Base-by-base conservation (phyloP, 2,329 filamentous ascomycete genomes). In the Neofusicoccum parvum region DNA sequence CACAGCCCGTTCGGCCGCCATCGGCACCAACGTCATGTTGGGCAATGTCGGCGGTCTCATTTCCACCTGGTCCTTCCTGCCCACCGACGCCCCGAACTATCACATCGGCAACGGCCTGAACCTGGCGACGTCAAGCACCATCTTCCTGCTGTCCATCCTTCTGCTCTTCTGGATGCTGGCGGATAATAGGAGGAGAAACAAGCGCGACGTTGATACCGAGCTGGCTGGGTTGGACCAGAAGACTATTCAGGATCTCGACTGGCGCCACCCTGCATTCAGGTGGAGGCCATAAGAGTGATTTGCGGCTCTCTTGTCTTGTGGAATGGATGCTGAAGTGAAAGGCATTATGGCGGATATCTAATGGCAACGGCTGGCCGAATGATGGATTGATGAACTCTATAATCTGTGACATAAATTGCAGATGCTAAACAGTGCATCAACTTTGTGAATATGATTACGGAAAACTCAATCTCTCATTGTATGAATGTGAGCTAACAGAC, bases 51-150 rank as follows among this genome's bases (percentile, higher is more conserved):
- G 90, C 2, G 90, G 89, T 0, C 74, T 92, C 39, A 83, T 90
- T 66, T 83, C 86, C 1, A 89, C 87, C 0, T 91, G 88, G 88
- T 83, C 81, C 1, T 91, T 89, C 76, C 71, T 91, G 15, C 83
- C 85, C 0, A 85, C 79, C 69, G 89, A 92, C 71, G 85, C 71
- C 0, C 90, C 90, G 0, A 76, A 91, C 66, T 92, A 87, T 71
- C 87, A 81, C 67, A 90, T 91, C 65, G 90, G 90, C 1, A 92
- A 92, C 71, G 89, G 89, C 0, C 74, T 92, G 41, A 92, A 92
- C 72, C 71, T 91, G 49, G 90, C 86, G 0, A 87, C 86, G 0
- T 81, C 82, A n/a, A 81, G 80, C n/a, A 78, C 79, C 1, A 86
- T 86, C 1, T 72, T 91, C 12, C 63, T 91, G 1, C 64, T 83